Conservation (phyloP, 306 rosid species). For the Gynostemma pentaphyllum region DNA sequence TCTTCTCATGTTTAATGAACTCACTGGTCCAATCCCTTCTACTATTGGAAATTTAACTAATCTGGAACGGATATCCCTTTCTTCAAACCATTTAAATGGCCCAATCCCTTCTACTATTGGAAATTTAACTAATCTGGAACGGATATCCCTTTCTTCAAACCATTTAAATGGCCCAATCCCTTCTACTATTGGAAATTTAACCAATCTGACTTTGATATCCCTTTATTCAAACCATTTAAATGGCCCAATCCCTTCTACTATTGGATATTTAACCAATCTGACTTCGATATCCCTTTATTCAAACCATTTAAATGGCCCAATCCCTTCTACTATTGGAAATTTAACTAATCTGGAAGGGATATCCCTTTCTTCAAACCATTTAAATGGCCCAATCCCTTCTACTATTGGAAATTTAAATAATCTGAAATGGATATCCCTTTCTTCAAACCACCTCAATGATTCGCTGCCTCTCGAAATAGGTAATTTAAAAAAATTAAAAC, state of each 20-base stretch:
- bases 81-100: no score
- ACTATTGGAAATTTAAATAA: no score
- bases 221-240: background rate
- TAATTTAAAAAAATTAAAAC: no score
- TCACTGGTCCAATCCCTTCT: background rate
- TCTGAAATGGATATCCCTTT: background rate
- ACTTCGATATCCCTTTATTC: background rate
- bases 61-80: no score
- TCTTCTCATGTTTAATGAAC: background rate
- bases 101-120: no score
- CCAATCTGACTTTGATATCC: background rate
- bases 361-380: no score
- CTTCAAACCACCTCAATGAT: background rate
- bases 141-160: background rate
- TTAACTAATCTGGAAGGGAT: no score
- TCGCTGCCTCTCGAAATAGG: background rate
- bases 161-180: conserved; percentile 1
- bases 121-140: no score
- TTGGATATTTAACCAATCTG: background rate
- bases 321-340: background rate
- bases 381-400: no score
- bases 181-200: background rate
- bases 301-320: background rate
- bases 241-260: background rate
- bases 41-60: background rate